phyloP scores from a whole-genome alignment of 306 rosid genomes.

The Heteromeles arbutifolia region DNA sequence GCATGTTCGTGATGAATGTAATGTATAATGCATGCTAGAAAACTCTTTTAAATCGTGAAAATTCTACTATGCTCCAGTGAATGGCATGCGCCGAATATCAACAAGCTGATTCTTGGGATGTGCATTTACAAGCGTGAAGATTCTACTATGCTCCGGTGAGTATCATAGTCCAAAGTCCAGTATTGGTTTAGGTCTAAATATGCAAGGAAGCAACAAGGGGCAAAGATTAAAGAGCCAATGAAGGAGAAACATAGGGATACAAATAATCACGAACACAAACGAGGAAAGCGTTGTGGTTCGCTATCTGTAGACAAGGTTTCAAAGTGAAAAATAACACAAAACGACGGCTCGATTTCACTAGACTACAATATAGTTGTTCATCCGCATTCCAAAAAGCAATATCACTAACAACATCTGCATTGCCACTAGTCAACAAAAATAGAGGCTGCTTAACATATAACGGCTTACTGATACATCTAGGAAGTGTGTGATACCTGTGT shows the following conservation, averaged over 20 bases:
- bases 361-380: slow-evolving; percentile 12
- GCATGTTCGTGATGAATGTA: neutral
- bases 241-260: too few species aligned
- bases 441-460: neutral
- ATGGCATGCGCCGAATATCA: too few species aligned
- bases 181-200: too few species aligned
- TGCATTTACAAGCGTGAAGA: too few species aligned
- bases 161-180: neutral
- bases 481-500: slow-evolving; percentile 3
- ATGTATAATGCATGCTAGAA: neutral
- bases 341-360: neutral
- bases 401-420: slow-evolving; percentile 1
- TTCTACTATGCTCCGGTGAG: neutral
- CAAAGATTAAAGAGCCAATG: too few species aligned
- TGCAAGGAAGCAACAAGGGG: too few species aligned
- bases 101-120: too few species aligned
- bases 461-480: neutral
- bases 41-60: neutral
- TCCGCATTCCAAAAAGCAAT: neutral
- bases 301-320: too few species aligned
- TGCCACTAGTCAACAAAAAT: neutral
- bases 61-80: rapidly evolving
- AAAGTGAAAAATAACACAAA: neutral
- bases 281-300: too few species aligned
- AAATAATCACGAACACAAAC: too few species aligned